Percentiles rank a stretch among this genome's conserved stretches.
phyloP scores from a whole-genome alignment of 1,284 basidiomycete species.

The Trichosporon sp. region DNA sequence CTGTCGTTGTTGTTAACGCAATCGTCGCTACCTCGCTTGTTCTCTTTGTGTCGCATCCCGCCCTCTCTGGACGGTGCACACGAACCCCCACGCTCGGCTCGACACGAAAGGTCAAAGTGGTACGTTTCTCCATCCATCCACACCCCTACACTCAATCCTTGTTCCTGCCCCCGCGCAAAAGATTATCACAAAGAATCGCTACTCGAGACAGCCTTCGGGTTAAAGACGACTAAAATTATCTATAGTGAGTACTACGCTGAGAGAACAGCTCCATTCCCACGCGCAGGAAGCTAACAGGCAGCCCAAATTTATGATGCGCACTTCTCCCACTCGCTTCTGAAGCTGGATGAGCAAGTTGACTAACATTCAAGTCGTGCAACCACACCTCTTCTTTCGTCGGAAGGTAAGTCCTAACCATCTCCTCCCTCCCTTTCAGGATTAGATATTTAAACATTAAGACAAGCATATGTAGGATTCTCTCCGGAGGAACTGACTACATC shows the following conservation, averaged over 20 bases:
- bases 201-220: constrained; percentile 40
- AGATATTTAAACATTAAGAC: constrained; percentile 32
- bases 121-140: neutral
- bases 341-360: neutral
- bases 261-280: neutral
- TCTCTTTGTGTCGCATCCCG: neutral
- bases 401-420: neutral
- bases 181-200: constrained; percentile 48
- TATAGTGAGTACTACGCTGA: constrained; percentile 42
- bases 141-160: neutral
- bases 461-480: constrained; percentile 49
- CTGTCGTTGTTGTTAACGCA: neutral
- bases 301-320: constrained; percentile 39
- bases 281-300: constrained; percentile 5
- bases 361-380: neutral
- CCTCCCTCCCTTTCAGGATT: constrained; percentile 32
- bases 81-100: constrained; percentile 1
- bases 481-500: constrained; percentile 41
- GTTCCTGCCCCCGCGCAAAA: constrained; percentile 18
- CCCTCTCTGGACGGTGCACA: neutral
- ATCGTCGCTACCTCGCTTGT: neutral
- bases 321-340: neutral
- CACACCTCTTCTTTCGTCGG: neutral
- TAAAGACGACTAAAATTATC: constrained; percentile 44
- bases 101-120: neutral